These are phyloP conservation scores for Asterochloris erici DNA, from an alignment of 139 green algal genomes.

Conservation along the genomic window DNA sequence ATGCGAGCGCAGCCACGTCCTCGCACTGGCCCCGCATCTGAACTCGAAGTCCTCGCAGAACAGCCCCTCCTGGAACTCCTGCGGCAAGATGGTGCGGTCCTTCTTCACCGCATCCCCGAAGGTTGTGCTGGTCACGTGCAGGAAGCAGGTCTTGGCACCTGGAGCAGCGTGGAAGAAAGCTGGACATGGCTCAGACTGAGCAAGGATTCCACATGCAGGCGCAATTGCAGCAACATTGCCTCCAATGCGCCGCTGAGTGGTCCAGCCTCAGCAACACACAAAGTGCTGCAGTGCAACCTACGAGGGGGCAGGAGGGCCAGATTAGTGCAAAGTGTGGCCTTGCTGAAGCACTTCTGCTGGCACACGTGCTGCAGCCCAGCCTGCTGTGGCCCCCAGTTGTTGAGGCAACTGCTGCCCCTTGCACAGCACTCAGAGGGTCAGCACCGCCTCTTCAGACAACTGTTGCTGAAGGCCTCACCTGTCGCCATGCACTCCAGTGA, in stretches of 20 bases:
- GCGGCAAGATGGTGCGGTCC: constrained; percentile 50
- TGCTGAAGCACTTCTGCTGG: background rate
- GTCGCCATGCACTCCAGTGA: constrained; percentile 81
- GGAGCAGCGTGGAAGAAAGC: background rate
- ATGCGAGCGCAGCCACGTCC: constrained; percentile 84
- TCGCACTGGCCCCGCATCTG: constrained; percentile 62
- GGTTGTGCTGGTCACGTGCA: constrained; percentile 55
- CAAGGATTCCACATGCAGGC: too few relatives aligned
- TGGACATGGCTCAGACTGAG: too few relatives aligned
- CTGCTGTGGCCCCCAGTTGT: too few relatives aligned
- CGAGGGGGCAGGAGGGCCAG: too few relatives aligned
- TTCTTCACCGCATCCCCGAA: constrained; percentile 53
- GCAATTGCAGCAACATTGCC: background rate
- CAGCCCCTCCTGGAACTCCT: constrained; percentile 49
- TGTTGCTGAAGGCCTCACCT: constrained; percentile 29
- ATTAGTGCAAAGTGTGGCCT: background rate
- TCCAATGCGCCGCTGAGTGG: background rate
- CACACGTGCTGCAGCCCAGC: too few relatives aligned
- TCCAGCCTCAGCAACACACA: too few relatives aligned
- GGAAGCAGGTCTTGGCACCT: constrained; percentile 80
- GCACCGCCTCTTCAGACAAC: too few relatives aligned
- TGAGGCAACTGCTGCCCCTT: too few relatives aligned
- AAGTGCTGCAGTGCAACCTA: too few relatives aligned
- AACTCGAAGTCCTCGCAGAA: constrained; percentile 81
- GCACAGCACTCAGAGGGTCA: background rate